phyloP scores from a whole-genome alignment of 1,284 basidiomycete genomes.

The Cerrena zonata region DNA sequence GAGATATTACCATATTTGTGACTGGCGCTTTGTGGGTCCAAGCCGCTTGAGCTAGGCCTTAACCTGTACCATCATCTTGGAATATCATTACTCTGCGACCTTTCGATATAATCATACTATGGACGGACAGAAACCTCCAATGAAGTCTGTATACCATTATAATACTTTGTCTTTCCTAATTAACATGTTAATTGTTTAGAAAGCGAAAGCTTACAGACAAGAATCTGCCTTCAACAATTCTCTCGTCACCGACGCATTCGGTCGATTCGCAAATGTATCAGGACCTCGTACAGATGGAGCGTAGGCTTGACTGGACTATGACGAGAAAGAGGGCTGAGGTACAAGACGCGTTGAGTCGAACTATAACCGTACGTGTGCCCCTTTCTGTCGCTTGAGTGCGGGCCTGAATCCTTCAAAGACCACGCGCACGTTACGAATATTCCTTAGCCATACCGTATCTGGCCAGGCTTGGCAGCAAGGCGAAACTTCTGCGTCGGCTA shows the following conservation, averaged over 20 bases:
- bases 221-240: constrained; percentile 65
- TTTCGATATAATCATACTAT: no score
- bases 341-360: constrained; percentile 69
- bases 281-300: constrained; percentile 82
- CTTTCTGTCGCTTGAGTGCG: neutral
- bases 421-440: constrained; percentile 81
- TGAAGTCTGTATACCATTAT: neutral
- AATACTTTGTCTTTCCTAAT: neutral
- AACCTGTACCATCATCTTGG: no score
- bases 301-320: constrained; percentile 93
- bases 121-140: neutral
- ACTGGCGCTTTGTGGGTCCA: no score
- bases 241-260: constrained; percentile 65
- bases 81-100: no score
- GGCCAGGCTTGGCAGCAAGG: constrained; percentile 79
- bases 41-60: no score
- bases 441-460: constrained; percentile 83
- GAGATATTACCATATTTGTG: no score
- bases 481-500: constrained; percentile 14
- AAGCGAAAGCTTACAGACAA: constrained; percentile 79
- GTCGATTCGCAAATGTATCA: constrained; percentile 83
- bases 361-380: constrained; percentile 45
- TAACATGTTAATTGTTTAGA: constrained; percentile 40
- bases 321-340: constrained; percentile 86
- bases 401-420: constrained; percentile 42